phyloP scores from a whole-genome alignment of 257 asterid species.

The Solanum commersonii region DNA sequence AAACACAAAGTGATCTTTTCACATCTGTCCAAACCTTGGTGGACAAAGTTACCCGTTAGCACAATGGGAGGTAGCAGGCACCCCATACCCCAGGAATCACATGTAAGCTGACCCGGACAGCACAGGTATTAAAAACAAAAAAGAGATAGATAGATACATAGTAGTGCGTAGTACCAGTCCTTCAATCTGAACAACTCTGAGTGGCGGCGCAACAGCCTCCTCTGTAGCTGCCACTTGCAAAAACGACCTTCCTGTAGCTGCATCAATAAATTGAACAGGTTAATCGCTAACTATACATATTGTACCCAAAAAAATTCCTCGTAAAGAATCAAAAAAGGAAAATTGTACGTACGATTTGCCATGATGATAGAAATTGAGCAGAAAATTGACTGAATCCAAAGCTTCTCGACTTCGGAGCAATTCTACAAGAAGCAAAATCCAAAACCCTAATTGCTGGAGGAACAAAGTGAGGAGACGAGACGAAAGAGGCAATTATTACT shows the following conservation, averaged over 20 bases:
- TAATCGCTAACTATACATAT: background rate
- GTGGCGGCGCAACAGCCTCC: constrained; percentile 67
- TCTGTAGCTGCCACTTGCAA: constrained; percentile 85
- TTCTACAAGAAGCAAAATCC: background rate
- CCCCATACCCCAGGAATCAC: background rate
- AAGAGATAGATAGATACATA: background rate
- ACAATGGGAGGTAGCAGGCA: background rate
- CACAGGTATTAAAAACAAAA: background rate
- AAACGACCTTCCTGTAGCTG: constrained; percentile 67
- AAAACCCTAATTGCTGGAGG: background rate
- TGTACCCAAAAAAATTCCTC: background rate
- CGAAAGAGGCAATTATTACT: background rate
- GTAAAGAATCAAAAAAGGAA: background rate
- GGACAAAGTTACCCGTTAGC: background rate
- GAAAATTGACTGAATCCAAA: background rate
- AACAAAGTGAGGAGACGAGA: background rate
- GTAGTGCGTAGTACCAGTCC: constrained; percentile 55
- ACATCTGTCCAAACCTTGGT: background rate
- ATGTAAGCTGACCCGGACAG: background rate
- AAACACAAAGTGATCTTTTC: background rate
- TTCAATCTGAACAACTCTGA: constrained; percentile 95
- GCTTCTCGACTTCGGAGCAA: background rate
- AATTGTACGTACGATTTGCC: constrained; percentile 17
- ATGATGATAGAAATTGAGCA: background rate
- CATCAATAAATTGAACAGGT: background rate